phyloP scores from a whole-genome alignment of 2,329 filamentous ascomycete species.

The Fusarium begoniae region DNA sequence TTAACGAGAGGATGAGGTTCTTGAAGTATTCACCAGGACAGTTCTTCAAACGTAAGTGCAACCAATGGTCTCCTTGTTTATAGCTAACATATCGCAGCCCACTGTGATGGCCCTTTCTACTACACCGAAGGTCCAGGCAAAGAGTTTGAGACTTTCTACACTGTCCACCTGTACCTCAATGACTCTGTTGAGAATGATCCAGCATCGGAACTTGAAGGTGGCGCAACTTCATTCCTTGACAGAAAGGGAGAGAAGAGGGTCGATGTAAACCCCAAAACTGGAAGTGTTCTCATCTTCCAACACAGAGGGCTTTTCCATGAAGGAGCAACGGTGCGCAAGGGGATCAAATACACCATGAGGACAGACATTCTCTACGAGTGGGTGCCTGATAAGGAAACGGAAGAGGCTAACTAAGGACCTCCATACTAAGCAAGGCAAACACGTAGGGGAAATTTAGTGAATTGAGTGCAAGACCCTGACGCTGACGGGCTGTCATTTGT shows the following conservation, averaged over 20 bases:
- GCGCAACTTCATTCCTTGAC: conserved; percentile 65
- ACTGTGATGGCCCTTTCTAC: conserved; percentile 73
- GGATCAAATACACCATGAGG: conserved; percentile 66
- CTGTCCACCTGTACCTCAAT: conserved; percentile 61
- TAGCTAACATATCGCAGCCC: conserved; percentile 54
- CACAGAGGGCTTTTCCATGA: conserved; percentile 61
- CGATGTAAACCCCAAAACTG: conserved; percentile 65
- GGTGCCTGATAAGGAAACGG: conserved; percentile 23
- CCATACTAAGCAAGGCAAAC: too few species aligned
- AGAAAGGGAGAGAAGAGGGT: conserved; percentile 52
- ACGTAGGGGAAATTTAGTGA: neutral
- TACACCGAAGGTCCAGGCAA: conserved; percentile 57
- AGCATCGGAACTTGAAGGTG: conserved; percentile 54
- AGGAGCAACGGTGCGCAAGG: conserved; percentile 60
- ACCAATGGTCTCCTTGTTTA: accelerated
- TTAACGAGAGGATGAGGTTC: conserved; percentile 81
- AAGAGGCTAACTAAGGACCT: neutral
- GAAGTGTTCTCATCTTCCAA: conserved; percentile 69
- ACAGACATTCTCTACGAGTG: conserved; percentile 63
- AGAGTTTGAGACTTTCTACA: conserved; percentile 59
- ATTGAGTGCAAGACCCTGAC: neutral
- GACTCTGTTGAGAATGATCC: conserved; percentile 39
- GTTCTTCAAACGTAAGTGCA: conserved; percentile 68
- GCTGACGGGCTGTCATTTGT: too few species aligned
- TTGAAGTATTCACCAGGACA: conserved; percentile 76